Conservation (phyloP, 106 monocot species). For the Posidonia australis region DNA sequence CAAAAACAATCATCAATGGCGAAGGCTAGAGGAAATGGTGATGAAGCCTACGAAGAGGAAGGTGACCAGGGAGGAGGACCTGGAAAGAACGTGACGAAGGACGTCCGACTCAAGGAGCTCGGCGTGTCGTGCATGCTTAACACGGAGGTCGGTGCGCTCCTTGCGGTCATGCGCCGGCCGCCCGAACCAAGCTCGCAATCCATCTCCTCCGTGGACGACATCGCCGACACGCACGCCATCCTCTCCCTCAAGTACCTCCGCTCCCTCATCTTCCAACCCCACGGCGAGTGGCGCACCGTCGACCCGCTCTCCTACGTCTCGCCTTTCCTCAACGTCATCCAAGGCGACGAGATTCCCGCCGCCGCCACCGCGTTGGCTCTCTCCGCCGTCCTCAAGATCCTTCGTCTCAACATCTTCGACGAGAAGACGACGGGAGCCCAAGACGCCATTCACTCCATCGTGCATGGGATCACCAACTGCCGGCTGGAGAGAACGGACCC, state of each 20-base stretch:
- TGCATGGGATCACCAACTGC: constrained; percentile 21
- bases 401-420: constrained; percentile 57
- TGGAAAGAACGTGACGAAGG: neutral
- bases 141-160: constrained; percentile 71
- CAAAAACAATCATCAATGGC: neutral
- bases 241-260: constrained; percentile 68
- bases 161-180: constrained; percentile 76
- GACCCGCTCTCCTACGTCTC: constrained; percentile 46
- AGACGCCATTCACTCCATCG: constrained; percentile 60
- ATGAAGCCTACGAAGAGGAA: neutral
- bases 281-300: constrained; percentile 27
- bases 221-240: constrained; percentile 25
- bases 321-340: constrained; percentile 65
- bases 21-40: neutral
- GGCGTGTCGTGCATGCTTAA: constrained; percentile 94
- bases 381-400: constrained; percentile 64
- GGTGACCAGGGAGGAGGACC: neutral
- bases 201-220: constrained; percentile 8
- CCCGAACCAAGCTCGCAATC: constrained; percentile 5
- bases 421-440: constrained; percentile 57
- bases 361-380: constrained; percentile 64
- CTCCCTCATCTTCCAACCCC: constrained; percentile 61
- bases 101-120: constrained; percentile 28
- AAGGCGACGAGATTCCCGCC: constrained; percentile 67
- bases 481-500: constrained; percentile 60